These are phyloP conservation scores for Hymenoscyphus linearis DNA, from an alignment of 2,329 filamentous ascomycete species.

Conservation along the genomic window DNA sequence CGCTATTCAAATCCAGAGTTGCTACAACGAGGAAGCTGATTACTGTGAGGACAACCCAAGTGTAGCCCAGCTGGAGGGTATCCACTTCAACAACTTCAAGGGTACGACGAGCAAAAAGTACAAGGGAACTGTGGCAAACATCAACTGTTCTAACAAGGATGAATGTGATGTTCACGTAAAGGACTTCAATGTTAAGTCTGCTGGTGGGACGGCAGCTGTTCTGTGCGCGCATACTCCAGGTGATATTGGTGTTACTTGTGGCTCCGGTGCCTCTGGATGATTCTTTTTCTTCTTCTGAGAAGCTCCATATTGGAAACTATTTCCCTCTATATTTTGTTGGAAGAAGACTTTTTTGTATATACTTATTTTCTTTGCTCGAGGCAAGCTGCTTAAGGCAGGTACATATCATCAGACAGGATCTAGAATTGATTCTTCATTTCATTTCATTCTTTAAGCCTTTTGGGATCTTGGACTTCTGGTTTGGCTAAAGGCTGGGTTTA, in stretches of 20 bases:
- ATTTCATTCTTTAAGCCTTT: not conserved
- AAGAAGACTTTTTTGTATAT: not conserved
- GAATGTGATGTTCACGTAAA: conserved; percentile 35
- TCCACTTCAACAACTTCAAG: conserved; percentile 35
- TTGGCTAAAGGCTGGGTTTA: not conserved
- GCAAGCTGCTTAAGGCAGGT: not conserved
- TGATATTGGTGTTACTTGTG: not conserved
- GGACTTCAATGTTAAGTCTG: conserved; percentile 33
- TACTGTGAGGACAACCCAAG: conserved; percentile 36
- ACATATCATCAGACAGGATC: not conserved
- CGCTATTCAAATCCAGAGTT: conserved; percentile 42
- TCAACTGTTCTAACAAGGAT: conserved; percentile 36
- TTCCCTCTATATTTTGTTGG: not conserved
- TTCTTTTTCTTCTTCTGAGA: not conserved
- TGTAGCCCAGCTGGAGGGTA: conserved; percentile 32
- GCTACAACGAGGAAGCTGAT: conserved; percentile 34
- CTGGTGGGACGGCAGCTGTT: conserved; percentile 31
- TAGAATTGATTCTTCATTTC: not conserved
- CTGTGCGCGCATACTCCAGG: conserved; percentile 31
- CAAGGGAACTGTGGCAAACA: conserved; percentile 32
- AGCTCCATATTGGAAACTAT: too few relatives aligned
- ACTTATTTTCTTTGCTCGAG: not conserved
- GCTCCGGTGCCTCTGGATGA: conserved; percentile 1
- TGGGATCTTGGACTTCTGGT: not conserved
- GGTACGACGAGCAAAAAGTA: conserved; percentile 37